phyloP scores from a whole-genome alignment of 1,139 yeast species.

The Waltiozyma sp. region DNA sequence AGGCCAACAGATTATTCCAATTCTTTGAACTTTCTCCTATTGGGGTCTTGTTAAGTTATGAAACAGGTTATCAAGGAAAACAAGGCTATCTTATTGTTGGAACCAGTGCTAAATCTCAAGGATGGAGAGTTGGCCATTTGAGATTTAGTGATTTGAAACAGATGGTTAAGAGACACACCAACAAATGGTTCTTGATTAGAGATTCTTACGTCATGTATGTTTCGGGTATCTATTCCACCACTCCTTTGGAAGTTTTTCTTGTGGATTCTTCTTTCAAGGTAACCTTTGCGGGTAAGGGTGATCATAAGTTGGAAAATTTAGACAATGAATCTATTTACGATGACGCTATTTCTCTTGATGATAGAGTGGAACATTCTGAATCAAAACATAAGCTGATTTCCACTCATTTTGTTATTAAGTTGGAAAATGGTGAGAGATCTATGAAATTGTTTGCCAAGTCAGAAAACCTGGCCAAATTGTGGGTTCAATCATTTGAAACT shows the following conservation, averaged over 20 bases:
- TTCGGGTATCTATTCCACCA: slow-evolving; percentile 73
- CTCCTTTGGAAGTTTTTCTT: slow-evolving; percentile 82
- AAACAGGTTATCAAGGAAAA: slow-evolving; percentile 73
- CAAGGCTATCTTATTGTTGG: slow-evolving; percentile 79
- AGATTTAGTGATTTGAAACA: slow-evolving; percentile 67
- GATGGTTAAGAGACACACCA: slow-evolving; percentile 82
- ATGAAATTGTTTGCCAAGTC: slow-evolving; percentile 67
- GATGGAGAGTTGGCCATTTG: slow-evolving; percentile 93
- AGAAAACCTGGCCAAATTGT: slow-evolving; percentile 54
- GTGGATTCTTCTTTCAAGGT: slow-evolving; percentile 65
- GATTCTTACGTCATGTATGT: slow-evolving; percentile 81
- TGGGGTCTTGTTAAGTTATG: slow-evolving; percentile 74
- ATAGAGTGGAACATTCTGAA: slow-evolving; percentile 15
- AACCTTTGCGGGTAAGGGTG: slow-evolving; percentile 34
- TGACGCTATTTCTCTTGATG: slow-evolving; percentile 18
- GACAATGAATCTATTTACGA: slow-evolving; percentile 32
- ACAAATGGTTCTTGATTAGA: slow-evolving; percentile 85
- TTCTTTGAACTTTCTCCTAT: slow-evolving; percentile 87
- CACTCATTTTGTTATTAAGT: slow-evolving; percentile 43
- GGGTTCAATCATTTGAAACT: slow-evolving; percentile 64
- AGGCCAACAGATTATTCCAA: slow-evolving; percentile 70
- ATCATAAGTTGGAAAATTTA: slow-evolving; percentile 15
- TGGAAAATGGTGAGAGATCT: slow-evolving; percentile 72
- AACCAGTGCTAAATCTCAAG: slow-evolving; percentile 77
- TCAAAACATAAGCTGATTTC: slow-evolving; percentile 21